These are phyloP conservation scores for Gossypium turneri DNA, from an alignment of 345 rosid species.

Conservation along the genomic window DNA sequence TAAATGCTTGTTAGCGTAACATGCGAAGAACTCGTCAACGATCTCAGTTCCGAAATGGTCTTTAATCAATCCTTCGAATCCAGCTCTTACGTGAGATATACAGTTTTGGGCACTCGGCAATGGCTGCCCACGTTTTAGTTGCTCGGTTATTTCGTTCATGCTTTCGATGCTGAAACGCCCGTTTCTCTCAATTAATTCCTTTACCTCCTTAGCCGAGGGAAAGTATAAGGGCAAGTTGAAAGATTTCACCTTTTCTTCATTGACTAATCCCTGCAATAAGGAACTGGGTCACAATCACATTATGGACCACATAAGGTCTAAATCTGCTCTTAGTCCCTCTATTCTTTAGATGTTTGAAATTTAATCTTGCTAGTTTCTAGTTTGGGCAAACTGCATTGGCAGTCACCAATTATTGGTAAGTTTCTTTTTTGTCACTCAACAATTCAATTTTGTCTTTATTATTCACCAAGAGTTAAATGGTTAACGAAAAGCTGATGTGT, in stretches of 20 bases:
- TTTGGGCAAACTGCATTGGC: too few species aligned
- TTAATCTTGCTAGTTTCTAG: too few species aligned
- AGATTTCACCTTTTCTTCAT: conserved; percentile 15
- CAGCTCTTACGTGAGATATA: conserved; percentile 13
- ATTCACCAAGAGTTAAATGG: too few species aligned
- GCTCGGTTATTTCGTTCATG: background rate
- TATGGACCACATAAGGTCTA: background rate
- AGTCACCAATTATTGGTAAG: too few species aligned
- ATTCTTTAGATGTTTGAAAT: too few species aligned
- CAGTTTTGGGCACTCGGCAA: background rate
- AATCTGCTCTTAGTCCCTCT: too few species aligned
- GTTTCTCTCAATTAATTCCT: background rate
- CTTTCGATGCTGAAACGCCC: conserved; percentile 11
- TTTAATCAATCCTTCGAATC: conserved; percentile 3
- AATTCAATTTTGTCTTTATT: too few species aligned
- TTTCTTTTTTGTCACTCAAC: too few species aligned
- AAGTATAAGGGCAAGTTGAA: conserved; percentile 18
- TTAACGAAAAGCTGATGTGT: too few species aligned
- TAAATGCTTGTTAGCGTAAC: background rate
- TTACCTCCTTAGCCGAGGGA: conserved; percentile 9
- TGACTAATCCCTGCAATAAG: conserved; percentile 13
- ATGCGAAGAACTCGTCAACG: conserved; percentile 1
- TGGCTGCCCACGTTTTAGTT: background rate
- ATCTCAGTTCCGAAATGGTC: conserved; percentile 15
- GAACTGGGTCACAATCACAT: background rate